phyloP scores from a whole-genome alignment of 2,329 filamentous ascomycete genomes.

The Colletotrichum sp. region DNA sequence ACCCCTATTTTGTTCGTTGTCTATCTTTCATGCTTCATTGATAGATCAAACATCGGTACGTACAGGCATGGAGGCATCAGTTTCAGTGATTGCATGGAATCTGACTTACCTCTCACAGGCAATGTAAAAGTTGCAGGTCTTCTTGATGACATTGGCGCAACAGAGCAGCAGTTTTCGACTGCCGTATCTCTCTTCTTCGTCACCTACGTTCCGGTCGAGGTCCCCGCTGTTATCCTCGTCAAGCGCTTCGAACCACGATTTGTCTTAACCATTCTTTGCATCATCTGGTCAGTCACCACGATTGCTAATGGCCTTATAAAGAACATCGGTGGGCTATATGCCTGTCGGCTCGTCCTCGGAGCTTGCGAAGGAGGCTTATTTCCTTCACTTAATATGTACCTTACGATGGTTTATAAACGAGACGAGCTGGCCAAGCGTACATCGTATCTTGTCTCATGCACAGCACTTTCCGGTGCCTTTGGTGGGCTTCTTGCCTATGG shows the following conservation, averaged over 20 bases:
- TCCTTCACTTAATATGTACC: not conserved
- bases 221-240: not conserved
- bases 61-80: not conserved
- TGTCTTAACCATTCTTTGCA: not conserved
- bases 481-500: not conserved
- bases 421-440: not conserved
- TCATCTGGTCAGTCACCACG: not conserved
- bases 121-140: not conserved
- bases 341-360: not conserved
- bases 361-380: not conserved
- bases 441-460: not conserved
- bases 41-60: not conserved
- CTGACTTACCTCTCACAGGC: not conserved
- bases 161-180: not conserved
- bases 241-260: not conserved
- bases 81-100: rapidly evolving
- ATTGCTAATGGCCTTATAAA: not conserved
- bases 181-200: not conserved
- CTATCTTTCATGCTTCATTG: not conserved
- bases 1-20: not conserved
- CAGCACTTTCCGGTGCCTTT: not conserved
- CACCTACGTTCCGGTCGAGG: not conserved
- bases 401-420: not conserved
- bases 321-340: not conserved
- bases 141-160: not conserved